Evolutionary conservation across 2,329 filamentous ascomycete genomes (phyloP).

Genomic region (Paecilomyces fulvus): DNA sequence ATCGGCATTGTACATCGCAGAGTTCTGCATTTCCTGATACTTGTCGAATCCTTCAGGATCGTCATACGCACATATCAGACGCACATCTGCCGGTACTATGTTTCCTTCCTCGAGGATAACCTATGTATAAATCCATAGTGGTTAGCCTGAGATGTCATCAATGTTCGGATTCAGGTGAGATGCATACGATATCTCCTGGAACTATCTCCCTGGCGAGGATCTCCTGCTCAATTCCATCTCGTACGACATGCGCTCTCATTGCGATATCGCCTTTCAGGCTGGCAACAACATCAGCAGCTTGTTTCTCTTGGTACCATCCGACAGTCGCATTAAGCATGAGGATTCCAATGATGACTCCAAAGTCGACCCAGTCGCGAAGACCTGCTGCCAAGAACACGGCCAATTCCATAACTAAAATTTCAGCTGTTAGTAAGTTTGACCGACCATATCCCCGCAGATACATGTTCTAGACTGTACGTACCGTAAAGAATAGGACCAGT

Average conservation of each 20-base stretch:
- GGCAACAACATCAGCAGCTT: constrained; percentile 63
- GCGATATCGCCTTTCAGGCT: constrained; percentile 65
- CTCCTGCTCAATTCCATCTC: constrained; percentile 54
- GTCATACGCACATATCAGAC: constrained; percentile 61
- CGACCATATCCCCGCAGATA: neutral
- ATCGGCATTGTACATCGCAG: constrained; percentile 47
- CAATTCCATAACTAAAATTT: constrained; percentile 53
- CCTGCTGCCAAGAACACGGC: constrained; percentile 61
- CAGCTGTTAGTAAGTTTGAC: neutral
- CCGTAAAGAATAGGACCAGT: constrained; percentile 63
- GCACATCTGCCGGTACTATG: constrained; percentile 57
- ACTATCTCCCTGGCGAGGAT: constrained; percentile 62
- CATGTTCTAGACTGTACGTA: constrained; percentile 32
- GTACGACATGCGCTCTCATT: constrained; percentile 58
- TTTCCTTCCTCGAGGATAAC: constrained; percentile 60
- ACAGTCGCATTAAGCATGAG: constrained; percentile 62
- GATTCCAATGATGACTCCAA: constrained; percentile 65
- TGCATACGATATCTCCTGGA: constrained; percentile 59
- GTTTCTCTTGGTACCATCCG: constrained; percentile 70
- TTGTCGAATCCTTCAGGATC: constrained; percentile 54
- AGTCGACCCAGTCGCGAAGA: constrained; percentile 63
- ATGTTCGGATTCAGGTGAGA: neutral
- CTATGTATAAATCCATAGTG: constrained; percentile 22
- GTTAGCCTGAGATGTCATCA: neutral
- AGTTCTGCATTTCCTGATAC: constrained; percentile 53